phyloP scores from a whole-genome alignment of 78 protist genomes.

The Tieghemostelium lacteum region DNA sequence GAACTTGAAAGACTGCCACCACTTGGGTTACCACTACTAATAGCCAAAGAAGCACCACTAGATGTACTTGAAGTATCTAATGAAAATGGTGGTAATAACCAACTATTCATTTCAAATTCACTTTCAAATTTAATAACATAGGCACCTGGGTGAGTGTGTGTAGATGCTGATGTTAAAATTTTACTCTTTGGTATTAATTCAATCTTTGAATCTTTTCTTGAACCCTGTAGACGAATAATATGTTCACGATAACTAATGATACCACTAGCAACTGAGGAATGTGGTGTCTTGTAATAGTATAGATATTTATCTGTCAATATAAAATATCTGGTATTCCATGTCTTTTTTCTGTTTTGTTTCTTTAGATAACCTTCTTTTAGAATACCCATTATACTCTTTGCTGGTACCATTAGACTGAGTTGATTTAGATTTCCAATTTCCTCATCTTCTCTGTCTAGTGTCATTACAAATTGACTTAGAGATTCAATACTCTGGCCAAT shows the following conservation, averaged over 20 bases:
- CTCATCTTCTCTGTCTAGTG: conserved; percentile 34
- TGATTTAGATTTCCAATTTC: neutral
- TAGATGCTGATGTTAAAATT: neutral
- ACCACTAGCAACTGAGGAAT: conserved; percentile 35
- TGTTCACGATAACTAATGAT: conserved; percentile 46
- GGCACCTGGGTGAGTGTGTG: conserved; percentile 34
- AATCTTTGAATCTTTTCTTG: conserved; percentile 4
- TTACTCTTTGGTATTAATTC: conserved; percentile 37
- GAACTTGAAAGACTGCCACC: neutral
- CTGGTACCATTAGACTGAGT: conserved; percentile 15
- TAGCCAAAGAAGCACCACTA: too few species aligned
- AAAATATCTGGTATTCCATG: conserved; percentile 64
- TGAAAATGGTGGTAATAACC: conserved; percentile 40
- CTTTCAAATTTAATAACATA: conserved; percentile 32
- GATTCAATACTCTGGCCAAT: neutral
- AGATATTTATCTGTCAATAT: conserved; percentile 57
- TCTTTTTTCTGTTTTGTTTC: conserved; percentile 47
- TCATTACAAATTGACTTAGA: neutral
- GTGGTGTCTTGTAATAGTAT: conserved; percentile 59
- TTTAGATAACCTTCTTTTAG: conserved; percentile 55
- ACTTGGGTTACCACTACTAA: neutral
- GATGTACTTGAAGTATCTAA: conserved; percentile 10
- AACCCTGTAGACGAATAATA: neutral
- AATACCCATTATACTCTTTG: conserved; percentile 16
- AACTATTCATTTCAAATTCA: conserved; percentile 28